A percentile compares a stretch with the other conserved stretches of the same genome.
These are phyloP conservation scores for Histomonas meleagridis DNA, from an alignment of 208 protist genomes.

Conservation along the genomic window DNA sequence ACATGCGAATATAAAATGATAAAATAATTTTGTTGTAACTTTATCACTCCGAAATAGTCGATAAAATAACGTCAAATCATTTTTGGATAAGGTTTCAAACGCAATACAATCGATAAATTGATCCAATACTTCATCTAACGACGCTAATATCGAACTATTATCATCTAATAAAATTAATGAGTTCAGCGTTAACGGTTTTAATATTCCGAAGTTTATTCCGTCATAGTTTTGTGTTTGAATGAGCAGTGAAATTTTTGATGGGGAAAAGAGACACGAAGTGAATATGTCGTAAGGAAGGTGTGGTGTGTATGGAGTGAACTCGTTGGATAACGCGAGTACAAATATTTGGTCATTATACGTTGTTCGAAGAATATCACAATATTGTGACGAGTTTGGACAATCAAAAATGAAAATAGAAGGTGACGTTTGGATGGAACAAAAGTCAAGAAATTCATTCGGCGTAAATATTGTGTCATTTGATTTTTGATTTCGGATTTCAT, in stretches of 20 bases:
- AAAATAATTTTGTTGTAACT: background rate
- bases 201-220: background rate
- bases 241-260: background rate
- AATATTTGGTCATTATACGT: background rate
- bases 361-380: background rate
- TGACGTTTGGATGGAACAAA: background rate
- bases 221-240: background rate
- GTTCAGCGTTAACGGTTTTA: background rate
- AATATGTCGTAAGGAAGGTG: background rate
- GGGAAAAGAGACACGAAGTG: background rate
- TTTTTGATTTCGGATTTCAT: no score
- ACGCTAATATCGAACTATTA: background rate
- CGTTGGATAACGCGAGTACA: background rate
- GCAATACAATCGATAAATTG: background rate
- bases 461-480: background rate
- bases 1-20: background rate
- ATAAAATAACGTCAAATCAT: background rate
- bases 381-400: background rate
- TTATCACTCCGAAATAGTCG: background rate
- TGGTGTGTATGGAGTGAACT: background rate
- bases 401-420: conserved; percentile 4
- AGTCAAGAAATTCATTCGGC: background rate
- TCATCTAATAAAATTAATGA: background rate
- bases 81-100: background rate
- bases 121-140: background rate